Conservation (phyloP, 164 flowering plant genomes). For the Nymphaea colorata region DNA sequence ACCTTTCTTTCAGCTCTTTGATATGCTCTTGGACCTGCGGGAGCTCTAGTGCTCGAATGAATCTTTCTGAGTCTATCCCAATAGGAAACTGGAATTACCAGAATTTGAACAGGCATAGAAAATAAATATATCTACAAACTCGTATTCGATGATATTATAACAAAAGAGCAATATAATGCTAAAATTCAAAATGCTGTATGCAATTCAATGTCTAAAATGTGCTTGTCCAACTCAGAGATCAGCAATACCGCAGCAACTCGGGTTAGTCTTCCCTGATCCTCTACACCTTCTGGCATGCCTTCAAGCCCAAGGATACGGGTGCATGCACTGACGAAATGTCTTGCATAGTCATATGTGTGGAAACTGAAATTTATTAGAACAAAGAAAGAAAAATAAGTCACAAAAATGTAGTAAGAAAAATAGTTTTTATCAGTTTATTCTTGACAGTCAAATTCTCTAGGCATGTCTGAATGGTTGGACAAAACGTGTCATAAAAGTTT, state of each 20-base stretch:
- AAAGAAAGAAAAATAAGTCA: too few relatives aligned
- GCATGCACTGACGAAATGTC: slow-evolving; percentile 98
- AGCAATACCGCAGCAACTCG: slow-evolving; percentile 78
- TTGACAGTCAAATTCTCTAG: too few relatives aligned
- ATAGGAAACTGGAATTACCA: slow-evolving; percentile 61
- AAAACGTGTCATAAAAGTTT: too few relatives aligned
- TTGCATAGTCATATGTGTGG: slow-evolving; percentile 95
- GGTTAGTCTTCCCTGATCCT: slow-evolving; percentile 87
- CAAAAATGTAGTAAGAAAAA: too few relatives aligned
- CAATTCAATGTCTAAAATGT: not conserved
- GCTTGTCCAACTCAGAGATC: not conserved
- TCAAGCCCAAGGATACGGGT: slow-evolving; percentile 96
- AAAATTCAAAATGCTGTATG: too few relatives aligned
- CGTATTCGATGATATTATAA: too few relatives aligned
- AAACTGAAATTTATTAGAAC: slow-evolving; percentile 35
- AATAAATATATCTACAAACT: not conserved
- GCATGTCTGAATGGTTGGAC: too few relatives aligned
- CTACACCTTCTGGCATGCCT: slow-evolving; percentile 96
- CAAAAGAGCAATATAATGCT: too few relatives aligned
- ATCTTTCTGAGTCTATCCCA: slow-evolving; percentile 88
- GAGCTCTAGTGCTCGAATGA: slow-evolving; percentile 68
- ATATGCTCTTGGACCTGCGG: slow-evolving; percentile 57
- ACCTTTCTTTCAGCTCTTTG: slow-evolving; percentile 58
- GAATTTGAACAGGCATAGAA: not conserved
- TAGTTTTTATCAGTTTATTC: too few relatives aligned